Evolutionary conservation across 306 rosid genomes (phyloP).

Genomic region (Dryas drummondii): DNA sequence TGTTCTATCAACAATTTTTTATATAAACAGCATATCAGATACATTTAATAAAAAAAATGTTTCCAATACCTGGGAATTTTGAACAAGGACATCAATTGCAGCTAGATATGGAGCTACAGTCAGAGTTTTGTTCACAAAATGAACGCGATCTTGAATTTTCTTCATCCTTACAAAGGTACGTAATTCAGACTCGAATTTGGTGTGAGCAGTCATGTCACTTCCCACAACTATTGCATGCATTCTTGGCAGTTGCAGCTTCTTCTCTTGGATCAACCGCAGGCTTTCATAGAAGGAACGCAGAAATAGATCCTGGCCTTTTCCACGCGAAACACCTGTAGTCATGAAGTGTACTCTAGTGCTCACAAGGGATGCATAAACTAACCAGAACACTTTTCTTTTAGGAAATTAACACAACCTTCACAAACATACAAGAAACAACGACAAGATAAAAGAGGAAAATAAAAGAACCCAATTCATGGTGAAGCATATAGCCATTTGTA

Average conservation of each 20-base stretch:
- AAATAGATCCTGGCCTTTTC: constrained; percentile 95
- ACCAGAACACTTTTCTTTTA: background rate
- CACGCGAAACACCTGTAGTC: constrained; percentile 83
- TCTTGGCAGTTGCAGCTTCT: constrained; percentile 77
- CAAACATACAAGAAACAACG: background rate
- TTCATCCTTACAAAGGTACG: constrained; percentile 67
- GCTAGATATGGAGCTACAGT: constrained; percentile 93
- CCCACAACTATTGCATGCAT: constrained; percentile 93
- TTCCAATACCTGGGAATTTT: constrained; percentile 78
- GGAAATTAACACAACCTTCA: constrained; percentile 3
- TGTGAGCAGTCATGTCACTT: constrained; percentile 87
- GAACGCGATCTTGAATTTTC: constrained; percentile 78
- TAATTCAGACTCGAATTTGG: constrained; percentile 65
- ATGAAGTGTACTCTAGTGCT: constrained; percentile 1
- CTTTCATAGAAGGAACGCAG: constrained; percentile 71
- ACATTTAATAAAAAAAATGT: background rate
- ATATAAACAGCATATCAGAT: background rate
- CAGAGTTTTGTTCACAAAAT: constrained; percentile 86
- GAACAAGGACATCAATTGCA: constrained; percentile 94
- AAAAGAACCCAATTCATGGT: background rate
- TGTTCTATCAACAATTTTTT: background rate
- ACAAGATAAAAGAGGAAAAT: background rate
- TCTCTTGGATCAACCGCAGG: constrained; percentile 60
- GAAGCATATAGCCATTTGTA: background rate
- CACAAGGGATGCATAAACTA: background rate